A percentile compares a stretch with the other conserved stretches of the same genome.
These are phyloP conservation scores for Myxozyma sirexii DNA, from an alignment of 805 yeast species.

Conservation along the genomic window DNA sequence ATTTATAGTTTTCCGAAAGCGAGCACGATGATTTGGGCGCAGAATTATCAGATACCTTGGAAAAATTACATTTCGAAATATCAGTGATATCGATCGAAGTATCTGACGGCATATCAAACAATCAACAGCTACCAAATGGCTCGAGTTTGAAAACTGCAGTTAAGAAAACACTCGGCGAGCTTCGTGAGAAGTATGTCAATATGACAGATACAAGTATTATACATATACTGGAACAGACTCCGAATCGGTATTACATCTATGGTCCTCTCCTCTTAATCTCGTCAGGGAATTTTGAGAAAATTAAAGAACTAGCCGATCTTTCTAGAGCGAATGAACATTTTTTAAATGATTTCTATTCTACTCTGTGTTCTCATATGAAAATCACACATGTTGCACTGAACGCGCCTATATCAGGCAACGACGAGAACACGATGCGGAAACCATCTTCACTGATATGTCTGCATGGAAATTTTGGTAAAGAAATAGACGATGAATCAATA, in stretches of 20 bases:
- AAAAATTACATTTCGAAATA: neutral
- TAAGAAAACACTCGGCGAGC: neutral
- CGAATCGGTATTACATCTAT: conserved; percentile 62
- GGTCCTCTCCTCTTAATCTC: conserved; percentile 62
- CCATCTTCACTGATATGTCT: conserved; percentile 65
- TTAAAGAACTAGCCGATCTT: conserved; percentile 44
- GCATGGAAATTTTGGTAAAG: conserved; percentile 63
- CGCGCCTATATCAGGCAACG: conserved; percentile 56
- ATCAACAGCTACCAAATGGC: neutral
- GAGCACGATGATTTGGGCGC: neutral
- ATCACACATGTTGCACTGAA: conserved; percentile 71
- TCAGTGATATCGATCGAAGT: neutral
- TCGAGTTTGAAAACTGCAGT: neutral
- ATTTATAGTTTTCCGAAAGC: neutral
- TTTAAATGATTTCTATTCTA: conserved; percentile 16
- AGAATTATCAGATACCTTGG: neutral
- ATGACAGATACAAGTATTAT: neutral
- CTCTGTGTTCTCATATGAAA: conserved; percentile 37
- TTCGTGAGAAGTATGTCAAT: neutral
- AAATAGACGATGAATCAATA: conserved; percentile 40
- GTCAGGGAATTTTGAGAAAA: conserved; percentile 46
- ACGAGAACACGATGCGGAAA: conserved; percentile 59
- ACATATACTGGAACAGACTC: conserved; percentile 38
- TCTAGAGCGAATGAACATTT: neutral
- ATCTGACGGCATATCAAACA: neutral